Conservation (phyloP, 1,284 basidiomycete genomes). For the Pyrrhoderma noxium region DNA sequence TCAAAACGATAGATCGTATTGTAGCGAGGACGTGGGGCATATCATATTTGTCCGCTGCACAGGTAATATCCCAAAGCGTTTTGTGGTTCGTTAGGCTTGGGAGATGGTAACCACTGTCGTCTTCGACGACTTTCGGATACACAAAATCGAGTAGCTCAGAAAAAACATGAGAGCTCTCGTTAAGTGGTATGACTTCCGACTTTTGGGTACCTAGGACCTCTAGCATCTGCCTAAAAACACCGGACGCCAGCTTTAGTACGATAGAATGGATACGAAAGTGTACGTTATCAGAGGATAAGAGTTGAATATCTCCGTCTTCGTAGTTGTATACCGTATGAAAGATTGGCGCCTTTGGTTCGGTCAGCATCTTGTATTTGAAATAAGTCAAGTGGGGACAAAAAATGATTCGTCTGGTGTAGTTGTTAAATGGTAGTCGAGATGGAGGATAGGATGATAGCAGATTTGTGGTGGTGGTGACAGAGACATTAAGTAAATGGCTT, state of each 20-base stretch:
- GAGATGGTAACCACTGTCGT: not conserved
- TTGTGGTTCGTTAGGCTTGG: not conserved
- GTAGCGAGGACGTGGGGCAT: conserved; percentile 2
- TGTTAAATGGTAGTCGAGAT: no score
- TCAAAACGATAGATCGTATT: conserved; percentile 3
- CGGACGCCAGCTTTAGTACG: conserved; percentile 9
- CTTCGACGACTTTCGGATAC: conserved; percentile 1
- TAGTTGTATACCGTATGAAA: not conserved
- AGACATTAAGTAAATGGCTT: no score
- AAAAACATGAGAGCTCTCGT: conserved; percentile 2
- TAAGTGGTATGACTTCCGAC: conserved; percentile 6
- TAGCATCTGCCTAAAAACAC: conserved; percentile 14
- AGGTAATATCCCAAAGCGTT: conserved; percentile 3
- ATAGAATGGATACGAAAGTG: conserved; percentile 13
- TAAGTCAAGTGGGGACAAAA: no score
- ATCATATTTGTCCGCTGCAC: conserved; percentile 16
- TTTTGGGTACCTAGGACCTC: not conserved
- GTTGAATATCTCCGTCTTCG: conserved; percentile 21
- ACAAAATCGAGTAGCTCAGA: conserved; percentile 7
- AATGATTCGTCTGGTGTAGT: no score
- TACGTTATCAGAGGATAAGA: conserved; percentile 5
- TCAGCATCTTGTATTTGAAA: no score
- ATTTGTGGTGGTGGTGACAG: no score
- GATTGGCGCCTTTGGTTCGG: not conserved
- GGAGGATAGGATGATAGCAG: no score